These are phyloP conservation scores for Aspergillus ustus DNA, from an alignment of 2,329 filamentous ascomycete species.

Conservation along the genomic window DNA sequence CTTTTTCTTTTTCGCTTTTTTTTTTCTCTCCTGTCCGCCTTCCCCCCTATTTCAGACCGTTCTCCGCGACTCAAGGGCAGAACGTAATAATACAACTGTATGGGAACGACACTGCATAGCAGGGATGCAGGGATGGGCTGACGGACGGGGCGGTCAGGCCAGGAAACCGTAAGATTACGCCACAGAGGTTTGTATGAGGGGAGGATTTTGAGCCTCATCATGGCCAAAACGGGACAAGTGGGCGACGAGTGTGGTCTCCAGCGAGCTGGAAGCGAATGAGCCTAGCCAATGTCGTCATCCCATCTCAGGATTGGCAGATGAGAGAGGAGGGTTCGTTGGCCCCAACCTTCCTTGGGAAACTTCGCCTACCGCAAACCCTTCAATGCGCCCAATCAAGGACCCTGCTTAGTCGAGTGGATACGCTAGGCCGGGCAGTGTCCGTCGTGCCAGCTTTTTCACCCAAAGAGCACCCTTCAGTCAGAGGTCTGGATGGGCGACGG, in stretches of 20 bases:
- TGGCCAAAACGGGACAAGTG: not conserved
- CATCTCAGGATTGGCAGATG: not conserved
- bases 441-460: not conserved
- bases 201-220: constrained; percentile 4
- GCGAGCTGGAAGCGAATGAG: not conserved
- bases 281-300: not conserved
- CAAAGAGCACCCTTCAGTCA: not conserved
- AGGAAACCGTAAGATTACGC: not conserved
- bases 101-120: not conserved
- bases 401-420: not conserved
- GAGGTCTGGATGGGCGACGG: not conserved
- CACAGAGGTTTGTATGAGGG: not conserved
- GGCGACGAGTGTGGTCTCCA: not conserved
- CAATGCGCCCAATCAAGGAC: not conserved
- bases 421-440: not conserved
- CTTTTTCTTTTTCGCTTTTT: not conserved
- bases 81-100: not conserved
- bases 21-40: not conserved
- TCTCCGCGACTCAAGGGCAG: not conserved
- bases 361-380: not conserved
- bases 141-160: not conserved
- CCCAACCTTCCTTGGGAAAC: not conserved
- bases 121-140: not conserved
- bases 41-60: not conserved
- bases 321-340: not conserved